A percentile compares a stretch with the other conserved stretches of the same genome.
Conservation (phyloP, 148 eudicot species). For the Camellia sinensis region DNA sequence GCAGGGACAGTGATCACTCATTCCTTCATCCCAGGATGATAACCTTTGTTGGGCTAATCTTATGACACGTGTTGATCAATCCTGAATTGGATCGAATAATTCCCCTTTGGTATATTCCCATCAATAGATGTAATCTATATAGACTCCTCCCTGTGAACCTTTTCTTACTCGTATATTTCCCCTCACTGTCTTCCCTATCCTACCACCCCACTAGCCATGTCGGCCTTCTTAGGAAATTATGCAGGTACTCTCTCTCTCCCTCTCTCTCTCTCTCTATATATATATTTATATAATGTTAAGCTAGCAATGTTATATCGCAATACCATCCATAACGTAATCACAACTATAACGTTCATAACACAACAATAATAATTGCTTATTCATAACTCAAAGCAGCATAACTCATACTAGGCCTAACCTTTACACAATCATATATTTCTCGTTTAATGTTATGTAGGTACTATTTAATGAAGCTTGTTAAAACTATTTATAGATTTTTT, state of each 20-base stretch:
- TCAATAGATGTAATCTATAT: slow-evolving; percentile 22
- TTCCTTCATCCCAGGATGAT: slow-evolving; percentile 64
- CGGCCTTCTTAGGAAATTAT: slow-evolving; percentile 92
- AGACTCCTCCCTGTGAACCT: slow-evolving; percentile 13
- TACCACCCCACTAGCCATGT: slow-evolving; percentile 44
- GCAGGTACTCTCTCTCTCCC: slow-evolving; percentile 49
- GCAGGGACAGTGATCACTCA: slow-evolving; percentile 47
- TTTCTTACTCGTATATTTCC: slow-evolving; percentile 9
- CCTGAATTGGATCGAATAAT: neutral
- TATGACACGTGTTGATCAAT: slow-evolving; percentile 49
- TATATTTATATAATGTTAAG: neutral
- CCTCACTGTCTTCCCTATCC: neutral
- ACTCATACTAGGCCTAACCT: too few relatives aligned
- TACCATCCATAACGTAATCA: too few relatives aligned
- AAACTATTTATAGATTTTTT: too few relatives aligned
- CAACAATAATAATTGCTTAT: too few relatives aligned
- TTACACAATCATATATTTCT: too few relatives aligned
- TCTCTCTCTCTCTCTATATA: neutral
- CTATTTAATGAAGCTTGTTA: too few relatives aligned
- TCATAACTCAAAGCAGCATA: too few relatives aligned
- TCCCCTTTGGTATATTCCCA: slow-evolving; percentile 43
- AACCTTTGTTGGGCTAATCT: slow-evolving; percentile 44
- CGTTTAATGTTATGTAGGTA: too few relatives aligned
- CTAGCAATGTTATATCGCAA: too few relatives aligned
- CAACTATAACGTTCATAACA: too few relatives aligned